Conservation (phyloP, 2,329 filamentous ascomycete genomes). For the Diaporthe humulicola region DNA sequence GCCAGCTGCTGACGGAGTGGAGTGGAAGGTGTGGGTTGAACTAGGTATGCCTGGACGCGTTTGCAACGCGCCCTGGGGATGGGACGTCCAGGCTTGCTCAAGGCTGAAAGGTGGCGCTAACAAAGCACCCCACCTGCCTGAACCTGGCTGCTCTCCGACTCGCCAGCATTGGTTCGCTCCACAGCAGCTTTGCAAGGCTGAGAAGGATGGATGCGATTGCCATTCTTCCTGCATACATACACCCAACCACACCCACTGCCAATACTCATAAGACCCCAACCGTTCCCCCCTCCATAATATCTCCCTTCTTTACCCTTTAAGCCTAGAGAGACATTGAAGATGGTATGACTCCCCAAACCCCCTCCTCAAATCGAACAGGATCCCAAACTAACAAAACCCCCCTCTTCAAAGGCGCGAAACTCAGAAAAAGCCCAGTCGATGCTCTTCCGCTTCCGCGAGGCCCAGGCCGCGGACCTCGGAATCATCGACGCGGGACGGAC, state of each 20-base stretch:
- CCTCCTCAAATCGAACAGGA: background rate
- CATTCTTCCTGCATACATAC: background rate
- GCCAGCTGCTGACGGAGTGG: too few relatives aligned
- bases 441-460: conserved; percentile 99
- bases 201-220: background rate
- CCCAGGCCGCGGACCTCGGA: conserved; percentile 94
- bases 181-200: conserved; percentile 35
- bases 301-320: background rate
- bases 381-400: conserved; percentile 24
- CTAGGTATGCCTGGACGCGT: background rate
- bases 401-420: conserved; percentile 81
- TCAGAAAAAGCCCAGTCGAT: conserved; percentile 99
- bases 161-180: conserved; percentile 8
- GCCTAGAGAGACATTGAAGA: conserved; percentile 25
- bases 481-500: conserved; percentile 94
- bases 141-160: conserved; percentile 21
- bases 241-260: background rate
- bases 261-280: background rate
- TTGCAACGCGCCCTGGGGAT: background rate
- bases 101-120: conserved; percentile 23
- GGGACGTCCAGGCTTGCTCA: conserved; percentile 1
- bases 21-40: background rate
- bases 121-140: conserved; percentile 1
- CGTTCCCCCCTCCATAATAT: background rate
- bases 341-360: conserved; percentile 36